Conservation (phyloP, 2,329 filamentous ascomycete genomes). For the Didymella exigua region DNA sequence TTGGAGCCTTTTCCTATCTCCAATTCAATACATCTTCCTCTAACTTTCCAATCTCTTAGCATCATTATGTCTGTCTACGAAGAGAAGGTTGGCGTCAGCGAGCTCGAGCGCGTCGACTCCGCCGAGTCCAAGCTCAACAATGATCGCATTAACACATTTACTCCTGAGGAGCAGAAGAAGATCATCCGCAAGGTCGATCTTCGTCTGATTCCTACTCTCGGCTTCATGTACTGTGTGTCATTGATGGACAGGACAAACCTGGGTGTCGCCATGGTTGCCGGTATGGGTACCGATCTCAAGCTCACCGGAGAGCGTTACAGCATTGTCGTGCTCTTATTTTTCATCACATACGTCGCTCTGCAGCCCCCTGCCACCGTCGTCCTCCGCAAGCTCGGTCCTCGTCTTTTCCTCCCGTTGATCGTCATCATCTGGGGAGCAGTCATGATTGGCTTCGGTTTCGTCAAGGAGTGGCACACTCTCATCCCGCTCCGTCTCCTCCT, state of each 20-base stretch:
- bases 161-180: slow-evolving; percentile 31
- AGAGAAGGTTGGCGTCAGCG: slow-evolving; percentile 24
- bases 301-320: slow-evolving; percentile 33
- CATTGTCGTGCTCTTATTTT: slow-evolving; percentile 31
- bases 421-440: slow-evolving; percentile 32
- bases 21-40: background rate
- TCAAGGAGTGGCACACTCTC: slow-evolving; percentile 33
- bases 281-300: slow-evolving; percentile 40
- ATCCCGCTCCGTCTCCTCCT: slow-evolving; percentile 30
- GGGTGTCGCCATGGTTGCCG: slow-evolving; percentile 43
- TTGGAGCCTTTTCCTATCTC: background rate
- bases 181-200: slow-evolving; percentile 42
- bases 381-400: slow-evolving; percentile 29
- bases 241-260: slow-evolving; percentile 50
- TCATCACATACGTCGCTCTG: slow-evolving; percentile 34
- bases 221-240: slow-evolving; percentile 48
- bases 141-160: slow-evolving; percentile 26
- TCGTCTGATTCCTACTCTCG: slow-evolving; percentile 49
- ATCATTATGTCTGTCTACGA: slow-evolving; percentile 23
- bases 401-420: slow-evolving; percentile 27
- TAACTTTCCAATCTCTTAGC: background rate
- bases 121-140: slow-evolving; percentile 18
- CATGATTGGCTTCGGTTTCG: slow-evolving; percentile 34
- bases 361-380: slow-evolving; percentile 34
- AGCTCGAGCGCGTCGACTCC: slow-evolving; percentile 28